Base-by-base conservation (phyloP, 2,329 filamentous ascomycete genomes). In the Trichoderma brevicompactum region DNA sequence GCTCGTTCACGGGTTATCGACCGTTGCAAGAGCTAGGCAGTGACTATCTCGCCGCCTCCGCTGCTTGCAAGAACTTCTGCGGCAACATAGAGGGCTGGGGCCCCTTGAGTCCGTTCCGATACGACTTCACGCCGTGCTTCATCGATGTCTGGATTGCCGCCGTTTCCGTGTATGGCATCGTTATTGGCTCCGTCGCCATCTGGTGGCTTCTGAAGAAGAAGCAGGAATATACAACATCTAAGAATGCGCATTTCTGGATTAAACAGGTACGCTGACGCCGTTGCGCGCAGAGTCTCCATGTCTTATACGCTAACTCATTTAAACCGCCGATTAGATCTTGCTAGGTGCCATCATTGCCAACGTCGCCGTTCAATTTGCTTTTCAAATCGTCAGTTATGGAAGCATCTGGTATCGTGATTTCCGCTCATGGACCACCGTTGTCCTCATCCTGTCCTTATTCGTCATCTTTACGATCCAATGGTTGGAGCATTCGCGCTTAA, bases 121-220 rank as follows among this genome's bases (percentile, higher is more conserved):
- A 92, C 78, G 95, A 99, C 80, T 93, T 99, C 73, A 98, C 95
- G 15, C 94, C 95, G 46, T 99, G 95, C 81, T 99, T 99, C 75
- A 88, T 98, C 72, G 96, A 99, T 76, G 87, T 96, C 23, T 94
- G 92, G 87, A 87, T 98, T 66, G 87, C 91, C 40, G 80, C 84
- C 1, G 91, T 97, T 34, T 92, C 92, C 8, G 83, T 83, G 13
- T 96, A 90, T 80, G 94, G 94, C 15, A 82, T 97, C 28, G 64
- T 97, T 28, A 84, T 89, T 68, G 95, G 95, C 65, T 83, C 88
- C 7, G 83, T 88, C 52, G 92, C 94, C 36, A 80, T 96, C 48
- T 94, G 89, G 87, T 92, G 92, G 81, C 82, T 98, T 60, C 76
- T 93, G 64, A 87, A 83, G 70, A 91, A 87, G 78, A 89, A 88